These are phyloP conservation scores for Aspergillus hancockii DNA, from an alignment of 495 filamentous ascomycete species.

Conservation along the genomic window DNA sequence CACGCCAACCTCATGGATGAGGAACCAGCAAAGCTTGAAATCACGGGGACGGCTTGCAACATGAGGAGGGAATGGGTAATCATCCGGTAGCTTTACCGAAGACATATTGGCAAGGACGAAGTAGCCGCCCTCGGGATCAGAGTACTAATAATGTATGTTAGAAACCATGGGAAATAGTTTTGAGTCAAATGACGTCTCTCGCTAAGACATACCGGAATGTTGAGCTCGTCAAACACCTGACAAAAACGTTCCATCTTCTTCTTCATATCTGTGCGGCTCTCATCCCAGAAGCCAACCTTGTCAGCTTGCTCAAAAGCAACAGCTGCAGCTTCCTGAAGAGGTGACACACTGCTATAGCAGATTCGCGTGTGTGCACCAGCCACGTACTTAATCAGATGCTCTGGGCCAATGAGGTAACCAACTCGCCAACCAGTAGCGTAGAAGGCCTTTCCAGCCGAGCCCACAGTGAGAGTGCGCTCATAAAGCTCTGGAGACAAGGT, in stretches of 20 bases:
- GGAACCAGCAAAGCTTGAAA: conserved; percentile 92
- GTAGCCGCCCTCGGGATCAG: conserved; percentile 92
- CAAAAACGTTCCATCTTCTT: conserved; percentile 87
- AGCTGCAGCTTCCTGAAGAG: conserved; percentile 93
- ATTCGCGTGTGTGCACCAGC: conserved; percentile 91
- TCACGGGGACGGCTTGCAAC: conserved; percentile 83
- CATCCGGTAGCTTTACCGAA: conserved; percentile 76
- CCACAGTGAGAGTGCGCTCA: conserved; percentile 85
- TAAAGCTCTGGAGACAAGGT: conserved; percentile 87
- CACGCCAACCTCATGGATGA: conserved; percentile 94
- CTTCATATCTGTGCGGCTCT: conserved; percentile 80
- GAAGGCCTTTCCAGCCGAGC: conserved; percentile 96
- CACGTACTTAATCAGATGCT: conserved; percentile 88
- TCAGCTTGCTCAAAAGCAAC: conserved; percentile 94
- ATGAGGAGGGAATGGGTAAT: conserved; percentile 85
- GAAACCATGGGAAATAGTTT: neutral
- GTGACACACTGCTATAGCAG: conserved; percentile 91
- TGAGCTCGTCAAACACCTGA: conserved; percentile 82
- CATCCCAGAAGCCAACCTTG: conserved; percentile 83
- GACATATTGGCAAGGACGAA: conserved; percentile 92
- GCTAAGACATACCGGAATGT: conserved; percentile 61
- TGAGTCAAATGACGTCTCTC: neutral
- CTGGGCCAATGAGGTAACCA: conserved; percentile 88
- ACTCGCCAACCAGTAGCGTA: conserved; percentile 98
- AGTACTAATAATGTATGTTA: conserved; percentile 53